phyloP scores from a whole-genome alignment of 495 filamentous ascomycete genomes.

The Oleoguttula mirabilis region DNA sequence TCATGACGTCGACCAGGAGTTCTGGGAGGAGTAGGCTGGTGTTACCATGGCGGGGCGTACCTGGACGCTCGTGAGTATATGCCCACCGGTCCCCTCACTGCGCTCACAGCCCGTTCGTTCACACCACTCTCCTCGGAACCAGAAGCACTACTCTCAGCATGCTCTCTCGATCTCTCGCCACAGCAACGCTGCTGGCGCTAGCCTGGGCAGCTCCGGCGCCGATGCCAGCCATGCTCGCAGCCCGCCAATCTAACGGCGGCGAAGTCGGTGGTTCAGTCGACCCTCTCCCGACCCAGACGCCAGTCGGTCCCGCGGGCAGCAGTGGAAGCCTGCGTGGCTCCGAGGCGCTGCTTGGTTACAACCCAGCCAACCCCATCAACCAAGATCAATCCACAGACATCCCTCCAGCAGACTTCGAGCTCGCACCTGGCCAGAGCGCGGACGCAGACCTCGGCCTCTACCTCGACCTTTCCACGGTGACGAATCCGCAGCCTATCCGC shows the following conservation, averaged over 20 bases:
- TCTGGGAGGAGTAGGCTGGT: too few species aligned
- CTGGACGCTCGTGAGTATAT: too few species aligned
- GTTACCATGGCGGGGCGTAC: too few species aligned
- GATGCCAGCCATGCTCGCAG: not conserved
- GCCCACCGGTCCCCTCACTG: too few species aligned
- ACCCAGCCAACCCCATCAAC: not conserved
- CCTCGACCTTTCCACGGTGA: conserved; percentile 49
- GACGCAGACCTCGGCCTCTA: conserved; percentile 46
- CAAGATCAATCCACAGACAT: conserved; percentile 12
- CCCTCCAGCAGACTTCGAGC: conserved; percentile 23
- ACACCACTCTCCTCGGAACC: too few species aligned
- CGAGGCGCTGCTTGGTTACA: not conserved
- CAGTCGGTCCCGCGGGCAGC: conserved; percentile 2
- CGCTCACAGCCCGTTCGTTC: too few species aligned
- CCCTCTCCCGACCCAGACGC: conserved; percentile 3
- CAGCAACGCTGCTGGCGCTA: not conserved
- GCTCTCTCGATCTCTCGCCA: too few species aligned
- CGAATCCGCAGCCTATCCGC: conserved; percentile 60
- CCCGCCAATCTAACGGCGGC: not conserved
- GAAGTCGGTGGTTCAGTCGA: not conserved
- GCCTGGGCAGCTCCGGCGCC: not conserved
- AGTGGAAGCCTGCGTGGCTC: conserved; percentile 4
- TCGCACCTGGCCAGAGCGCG: conserved; percentile 45
- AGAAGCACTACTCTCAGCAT: too few species aligned
- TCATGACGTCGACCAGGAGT: too few species aligned